phyloP scores from a whole-genome alignment of 257 asterid species.

The Thymus quinquecostatus region DNA sequence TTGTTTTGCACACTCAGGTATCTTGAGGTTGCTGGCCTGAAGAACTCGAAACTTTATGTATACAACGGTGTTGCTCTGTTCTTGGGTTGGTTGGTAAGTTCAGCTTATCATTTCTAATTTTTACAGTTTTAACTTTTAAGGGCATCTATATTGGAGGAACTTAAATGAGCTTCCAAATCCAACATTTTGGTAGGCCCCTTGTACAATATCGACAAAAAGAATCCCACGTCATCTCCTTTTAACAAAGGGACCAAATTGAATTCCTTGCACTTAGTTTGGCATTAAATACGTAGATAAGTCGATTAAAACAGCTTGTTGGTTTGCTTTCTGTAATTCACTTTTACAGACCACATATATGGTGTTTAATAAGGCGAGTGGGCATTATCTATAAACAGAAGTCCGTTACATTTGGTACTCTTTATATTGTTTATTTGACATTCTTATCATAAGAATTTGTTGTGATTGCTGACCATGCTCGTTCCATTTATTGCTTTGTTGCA shows the following conservation, averaged over 20 bases:
- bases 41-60: slow-evolving; percentile 65
- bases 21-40: slow-evolving; percentile 75
- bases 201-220: not conserved
- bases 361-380: not conserved
- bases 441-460: not conserved
- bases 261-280: not conserved
- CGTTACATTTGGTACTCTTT: not conserved
- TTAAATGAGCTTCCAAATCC: not conserved
- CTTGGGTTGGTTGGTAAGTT: slow-evolving; percentile 88
- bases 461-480: slow-evolving; percentile 8
- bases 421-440: not conserved
- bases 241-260: not conserved
- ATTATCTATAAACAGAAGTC: not conserved
- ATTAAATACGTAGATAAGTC: not conserved
- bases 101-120: not conserved
- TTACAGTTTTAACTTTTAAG: not conserved
- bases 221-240: not conserved
- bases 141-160: not conserved
- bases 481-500: slow-evolving; percentile 12
- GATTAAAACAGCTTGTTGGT: not conserved
- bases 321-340: not conserved
- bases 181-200: not conserved
- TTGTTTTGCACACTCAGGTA: slow-evolving; percentile 54
- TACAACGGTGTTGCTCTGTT: slow-evolving; percentile 82
- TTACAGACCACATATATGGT: not conserved